Conservation (phyloP, 1,284 basidiomycete species). For the Sanghuangporus baumii region DNA sequence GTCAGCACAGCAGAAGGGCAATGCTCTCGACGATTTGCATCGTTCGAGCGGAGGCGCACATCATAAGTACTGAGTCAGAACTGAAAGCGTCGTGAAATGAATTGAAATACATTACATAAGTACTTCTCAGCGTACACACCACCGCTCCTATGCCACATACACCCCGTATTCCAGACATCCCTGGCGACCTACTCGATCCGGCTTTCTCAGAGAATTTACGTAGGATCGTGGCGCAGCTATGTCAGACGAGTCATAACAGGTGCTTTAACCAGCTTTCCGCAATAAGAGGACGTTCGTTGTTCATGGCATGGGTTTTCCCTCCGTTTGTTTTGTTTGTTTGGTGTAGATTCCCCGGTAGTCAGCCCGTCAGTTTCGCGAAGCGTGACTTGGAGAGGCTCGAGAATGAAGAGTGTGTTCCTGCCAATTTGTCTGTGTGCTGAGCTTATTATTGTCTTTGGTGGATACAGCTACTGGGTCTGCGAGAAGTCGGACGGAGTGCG, state of each 20-base stretch:
- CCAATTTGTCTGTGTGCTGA: not conserved
- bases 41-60: too few relatives aligned
- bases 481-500: conserved; percentile 99
- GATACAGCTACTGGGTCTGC: conserved; percentile 91
- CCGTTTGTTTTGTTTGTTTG: not conserved
- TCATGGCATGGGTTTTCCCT: not conserved
- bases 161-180: conserved; percentile 56
- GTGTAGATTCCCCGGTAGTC: conserved; percentile 84
- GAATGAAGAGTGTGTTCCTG: conserved; percentile 61
- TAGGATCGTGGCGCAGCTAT: conserved; percentile 56
- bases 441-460: not conserved
- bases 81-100: not conserved
- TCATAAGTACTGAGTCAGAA: not conserved
- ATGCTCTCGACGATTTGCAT: too few relatives aligned
- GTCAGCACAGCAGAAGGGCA: too few relatives aligned
- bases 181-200: conserved; percentile 50
- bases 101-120: conserved; percentile 1
- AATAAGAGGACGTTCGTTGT: not conserved
- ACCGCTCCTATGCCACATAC: conserved; percentile 25
- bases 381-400: conserved; percentile 74
- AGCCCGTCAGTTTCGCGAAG: conserved; percentile 83
- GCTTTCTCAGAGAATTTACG: conserved; percentile 59
- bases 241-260: conserved; percentile 41
- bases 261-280: not conserved
- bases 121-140: not conserved